Conservation (phyloP, 108 stramenopile genomes). For the Craspedostauros australis region DNA sequence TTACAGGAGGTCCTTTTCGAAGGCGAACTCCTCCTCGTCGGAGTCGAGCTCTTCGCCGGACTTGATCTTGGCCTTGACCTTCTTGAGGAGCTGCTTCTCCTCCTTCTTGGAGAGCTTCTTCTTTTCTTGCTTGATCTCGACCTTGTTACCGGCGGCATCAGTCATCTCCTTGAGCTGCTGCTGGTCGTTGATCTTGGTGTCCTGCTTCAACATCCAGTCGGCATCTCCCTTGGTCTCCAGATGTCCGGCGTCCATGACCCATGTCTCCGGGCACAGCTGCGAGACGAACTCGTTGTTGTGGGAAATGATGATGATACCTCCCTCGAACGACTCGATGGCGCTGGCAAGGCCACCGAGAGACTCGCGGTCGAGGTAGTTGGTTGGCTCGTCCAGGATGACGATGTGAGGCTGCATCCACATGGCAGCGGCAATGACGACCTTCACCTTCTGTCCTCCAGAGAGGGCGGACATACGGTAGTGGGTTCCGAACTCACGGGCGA, state of each 20-base stretch:
- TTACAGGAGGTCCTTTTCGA: constrained; percentile 92
- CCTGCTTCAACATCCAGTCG: constrained; percentile 97
- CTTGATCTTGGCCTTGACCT: constrained; percentile 95
- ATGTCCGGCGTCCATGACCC: constrained; percentile 98
- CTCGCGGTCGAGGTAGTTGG: constrained; percentile 99
- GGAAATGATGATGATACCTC: constrained; percentile 99
- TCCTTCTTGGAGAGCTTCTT: constrained; percentile 99
- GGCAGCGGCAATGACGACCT: constrained; percentile 98
- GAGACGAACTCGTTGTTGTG: constrained; percentile 99
- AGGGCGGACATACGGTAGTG: constrained; percentile 98
- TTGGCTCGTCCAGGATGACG: constrained; percentile 97
- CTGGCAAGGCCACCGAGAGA: constrained; percentile 96
- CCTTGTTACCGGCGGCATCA: constrained; percentile 97
- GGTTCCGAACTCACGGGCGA: constrained; percentile 95
- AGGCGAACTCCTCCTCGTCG: constrained; percentile 94
- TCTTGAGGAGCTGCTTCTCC: constrained; percentile 94
- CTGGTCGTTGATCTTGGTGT: constrained; percentile 90
- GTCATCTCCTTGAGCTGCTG: constrained; percentile 87
- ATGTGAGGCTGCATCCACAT: constrained; percentile 99
- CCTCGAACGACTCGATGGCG: constrained; percentile 95
- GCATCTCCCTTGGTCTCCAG: constrained; percentile 98
- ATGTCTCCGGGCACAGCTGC: constrained; percentile 95
- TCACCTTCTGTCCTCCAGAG: constrained; percentile 99
- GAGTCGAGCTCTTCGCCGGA: constrained; percentile 81
- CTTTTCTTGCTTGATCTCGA: constrained; percentile 90